These are phyloP conservation scores for Aspergillus jensenii DNA, from an alignment of 2,329 filamentous ascomycete species.

Conservation along the genomic window DNA sequence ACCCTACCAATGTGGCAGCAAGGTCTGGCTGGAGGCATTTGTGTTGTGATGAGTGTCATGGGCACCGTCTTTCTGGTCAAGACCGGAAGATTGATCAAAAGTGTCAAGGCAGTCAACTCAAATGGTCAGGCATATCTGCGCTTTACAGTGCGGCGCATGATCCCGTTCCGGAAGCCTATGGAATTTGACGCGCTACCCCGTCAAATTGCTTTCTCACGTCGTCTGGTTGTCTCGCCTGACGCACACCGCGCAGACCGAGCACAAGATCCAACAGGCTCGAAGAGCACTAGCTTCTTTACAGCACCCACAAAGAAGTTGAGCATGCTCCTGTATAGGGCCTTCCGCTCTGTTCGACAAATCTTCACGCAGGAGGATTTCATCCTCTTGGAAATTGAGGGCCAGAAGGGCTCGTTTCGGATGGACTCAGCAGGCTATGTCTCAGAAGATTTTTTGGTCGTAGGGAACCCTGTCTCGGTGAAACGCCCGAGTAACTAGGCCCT, in stretches of 20 bases:
- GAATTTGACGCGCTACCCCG: conserved; percentile 34
- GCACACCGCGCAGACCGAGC: conserved; percentile 15
- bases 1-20: conserved; percentile 59
- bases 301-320: conserved; percentile 33
- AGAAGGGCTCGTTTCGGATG: conserved; percentile 36
- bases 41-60: conserved; percentile 59
- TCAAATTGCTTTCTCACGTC: conserved; percentile 35
- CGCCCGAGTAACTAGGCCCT: background rate
- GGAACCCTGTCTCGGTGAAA: conserved; percentile 25
- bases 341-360: conserved; percentile 37
- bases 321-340: conserved; percentile 30
- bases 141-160: conserved; percentile 36
- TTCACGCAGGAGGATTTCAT: conserved; percentile 44
- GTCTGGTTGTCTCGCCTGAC: conserved; percentile 31
- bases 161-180: conserved; percentile 40
- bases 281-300: conserved; percentile 32
- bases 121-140: conserved; percentile 32
- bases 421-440: conserved; percentile 39
- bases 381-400: conserved; percentile 36
- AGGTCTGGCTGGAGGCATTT: conserved; percentile 57
- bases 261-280: background rate
- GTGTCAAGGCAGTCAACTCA: conserved; percentile 53
- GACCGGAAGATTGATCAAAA: conserved; percentile 58
- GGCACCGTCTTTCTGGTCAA: conserved; percentile 61
- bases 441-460: conserved; percentile 34